Evolutionary conservation across 257 asterid genomes (phyloP).

Genomic region (Solanum appendiculatum): DNA sequence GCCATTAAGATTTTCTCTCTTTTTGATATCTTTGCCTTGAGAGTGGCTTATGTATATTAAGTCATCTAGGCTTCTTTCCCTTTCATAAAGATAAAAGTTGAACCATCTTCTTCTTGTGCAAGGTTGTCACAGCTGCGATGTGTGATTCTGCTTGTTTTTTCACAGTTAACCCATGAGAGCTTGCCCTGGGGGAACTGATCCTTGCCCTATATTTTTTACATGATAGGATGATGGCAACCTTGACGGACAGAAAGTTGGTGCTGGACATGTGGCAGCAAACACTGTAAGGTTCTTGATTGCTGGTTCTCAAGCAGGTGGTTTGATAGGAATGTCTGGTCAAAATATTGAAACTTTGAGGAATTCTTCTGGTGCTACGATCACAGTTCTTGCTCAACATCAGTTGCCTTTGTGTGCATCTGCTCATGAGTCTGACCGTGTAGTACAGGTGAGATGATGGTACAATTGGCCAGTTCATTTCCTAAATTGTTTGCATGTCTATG

Average conservation of each 20-base stretch:
- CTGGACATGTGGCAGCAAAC: constrained; percentile 83
- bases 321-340: constrained; percentile 91
- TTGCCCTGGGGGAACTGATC: not conserved
- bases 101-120: not conserved
- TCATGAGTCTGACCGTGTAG: constrained; percentile 91
- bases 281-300: constrained; percentile 86
- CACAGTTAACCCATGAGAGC: not conserved
- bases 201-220: not conserved
- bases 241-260: constrained; percentile 56
- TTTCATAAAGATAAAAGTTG: not conserved
- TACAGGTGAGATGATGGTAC: constrained; percentile 49
- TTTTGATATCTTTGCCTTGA: not conserved
- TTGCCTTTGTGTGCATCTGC: constrained; percentile 94
- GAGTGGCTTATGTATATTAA: not conserved
- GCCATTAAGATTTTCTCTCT: not conserved
- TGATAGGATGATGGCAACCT: constrained; percentile 59
- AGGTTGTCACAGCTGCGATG: not conserved
- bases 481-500: not conserved
- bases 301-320: constrained; percentile 92
- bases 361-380: constrained; percentile 68
- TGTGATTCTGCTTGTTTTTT: not conserved
- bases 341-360: constrained; percentile 83
- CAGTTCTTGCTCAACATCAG: constrained; percentile 86
- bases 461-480: not conserved
- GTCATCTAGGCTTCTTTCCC: not conserved